A percentile compares a stretch with the other conserved stretches of the same genome.
phyloP scores from a whole-genome alignment of 306 rosid genomes.

The Vachellia pachyceras region DNA sequence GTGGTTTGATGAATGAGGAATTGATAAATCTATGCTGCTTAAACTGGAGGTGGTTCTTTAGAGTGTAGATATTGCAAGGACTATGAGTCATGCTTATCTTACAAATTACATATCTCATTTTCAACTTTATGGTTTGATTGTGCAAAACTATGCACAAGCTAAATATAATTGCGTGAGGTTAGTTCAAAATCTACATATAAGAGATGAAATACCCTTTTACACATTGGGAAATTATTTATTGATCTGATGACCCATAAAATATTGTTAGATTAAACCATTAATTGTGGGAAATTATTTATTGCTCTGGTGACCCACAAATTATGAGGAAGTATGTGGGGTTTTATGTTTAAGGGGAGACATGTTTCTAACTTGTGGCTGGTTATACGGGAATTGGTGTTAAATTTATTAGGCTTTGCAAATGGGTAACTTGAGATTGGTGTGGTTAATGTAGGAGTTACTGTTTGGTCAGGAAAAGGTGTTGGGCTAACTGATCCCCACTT shows the following conservation, averaged over 20 bases:
- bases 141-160: background rate
- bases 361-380: background rate
- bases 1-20: background rate
- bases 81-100: slow-evolving; percentile 4
- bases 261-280: background rate
- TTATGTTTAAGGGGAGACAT: background rate
- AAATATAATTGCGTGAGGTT: background rate
- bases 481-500: background rate
- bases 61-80: background rate
- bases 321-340: background rate
- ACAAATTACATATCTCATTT: background rate
- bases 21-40: background rate
- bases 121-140: background rate
- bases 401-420: background rate
- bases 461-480: background rate
- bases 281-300: background rate
- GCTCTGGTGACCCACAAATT: background rate
- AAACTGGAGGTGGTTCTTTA: background rate
- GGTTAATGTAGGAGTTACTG: background rate
- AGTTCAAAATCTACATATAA: background rate
- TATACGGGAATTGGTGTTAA: background rate
- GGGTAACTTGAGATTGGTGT: background rate
- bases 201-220: background rate
- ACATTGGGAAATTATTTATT: no score
- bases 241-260: background rate